A percentile compares a stretch with the other conserved stretches of the same genome.
Conservation (phyloP, 331 rosid genomes). For the Acacia concinna region DNA sequence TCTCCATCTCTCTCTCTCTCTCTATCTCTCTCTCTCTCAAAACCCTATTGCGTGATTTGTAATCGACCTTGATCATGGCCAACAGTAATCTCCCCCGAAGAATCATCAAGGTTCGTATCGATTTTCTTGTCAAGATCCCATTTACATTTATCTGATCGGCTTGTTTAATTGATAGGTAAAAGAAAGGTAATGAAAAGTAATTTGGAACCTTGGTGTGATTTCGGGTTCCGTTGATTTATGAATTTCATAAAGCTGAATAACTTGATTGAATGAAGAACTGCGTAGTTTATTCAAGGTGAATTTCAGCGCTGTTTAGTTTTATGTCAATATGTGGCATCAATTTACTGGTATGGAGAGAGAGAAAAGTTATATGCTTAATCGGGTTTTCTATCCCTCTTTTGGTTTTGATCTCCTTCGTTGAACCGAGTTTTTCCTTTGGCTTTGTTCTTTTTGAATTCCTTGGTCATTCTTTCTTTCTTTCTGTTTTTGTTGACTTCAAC, state of each 20-base stretch:
- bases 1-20: conserved; percentile 7
- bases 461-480: conserved; percentile 6
- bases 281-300: not conserved
- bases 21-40: conserved; percentile 22
- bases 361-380: not conserved
- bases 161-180: conserved; percentile 21
- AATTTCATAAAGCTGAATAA: not conserved
- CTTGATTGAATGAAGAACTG: not conserved
- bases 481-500: conserved; percentile 27
- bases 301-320: not conserved
- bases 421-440: conserved; percentile 14
- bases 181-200: not conserved
- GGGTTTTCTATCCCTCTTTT: conserved; percentile 1
- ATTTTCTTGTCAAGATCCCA: conserved; percentile 28
- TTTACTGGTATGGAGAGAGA: not conserved
- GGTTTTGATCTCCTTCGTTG: conserved; percentile 23
- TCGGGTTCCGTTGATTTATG: not conserved
- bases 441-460: not conserved
- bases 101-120: conserved; percentile 74
- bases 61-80: conserved; percentile 69
- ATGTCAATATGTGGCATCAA: not conserved
- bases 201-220: not conserved
- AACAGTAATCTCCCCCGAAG: conserved; percentile 93
- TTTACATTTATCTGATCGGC: conserved; percentile 41
- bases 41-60: conserved; percentile 57